Percentiles rank a stretch among this genome's conserved stretches.
Conservation (phyloP, 1,284 basidiomycete species). For the Coriolopsis trogii region DNA sequence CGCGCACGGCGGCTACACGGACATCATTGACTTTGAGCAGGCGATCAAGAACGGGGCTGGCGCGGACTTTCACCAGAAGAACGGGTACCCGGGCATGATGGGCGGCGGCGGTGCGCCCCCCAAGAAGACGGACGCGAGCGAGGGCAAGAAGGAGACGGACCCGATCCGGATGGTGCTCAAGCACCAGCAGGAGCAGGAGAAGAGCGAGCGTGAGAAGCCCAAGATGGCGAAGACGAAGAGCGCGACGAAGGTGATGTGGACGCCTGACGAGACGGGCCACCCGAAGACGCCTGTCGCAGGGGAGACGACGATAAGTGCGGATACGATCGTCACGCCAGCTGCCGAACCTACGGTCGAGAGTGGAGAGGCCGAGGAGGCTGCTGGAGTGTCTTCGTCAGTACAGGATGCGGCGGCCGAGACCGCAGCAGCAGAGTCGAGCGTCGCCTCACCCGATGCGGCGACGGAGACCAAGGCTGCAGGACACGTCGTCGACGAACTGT, state of each 20-base stretch:
- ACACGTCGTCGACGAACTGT: slow-evolving; percentile 21
- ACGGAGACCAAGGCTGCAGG: slow-evolving; percentile 10
- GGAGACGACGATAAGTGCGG: slow-evolving; percentile 13
- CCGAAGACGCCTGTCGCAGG: slow-evolving; percentile 28
- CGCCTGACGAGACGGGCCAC: slow-evolving; percentile 34
- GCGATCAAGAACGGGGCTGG: slow-evolving; percentile 47
- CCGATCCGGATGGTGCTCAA: slow-evolving; percentile 34
- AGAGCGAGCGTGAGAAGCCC: slow-evolving; percentile 28
- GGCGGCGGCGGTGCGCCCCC: slow-evolving; percentile 34
- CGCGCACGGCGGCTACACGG: slow-evolving; percentile 51
- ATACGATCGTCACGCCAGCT: slow-evolving; percentile 1
- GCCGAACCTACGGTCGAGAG: slow-evolving; percentile 7
- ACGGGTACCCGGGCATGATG: slow-evolving; percentile 50
- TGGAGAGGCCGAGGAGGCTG: not conserved
- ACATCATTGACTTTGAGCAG: slow-evolving; percentile 56
- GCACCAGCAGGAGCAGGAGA: slow-evolving; percentile 32
- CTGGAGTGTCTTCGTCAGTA: too few relatives aligned
- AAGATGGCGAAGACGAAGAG: slow-evolving; percentile 37
- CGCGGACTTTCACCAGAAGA: slow-evolving; percentile 45
- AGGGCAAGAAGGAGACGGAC: slow-evolving; percentile 31
- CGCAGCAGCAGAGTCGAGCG: not conserved
- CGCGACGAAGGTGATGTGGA: too few relatives aligned
- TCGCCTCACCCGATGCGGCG: not conserved
- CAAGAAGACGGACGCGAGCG: slow-evolving; percentile 26
- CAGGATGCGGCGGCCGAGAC: not conserved